phyloP scores from a whole-genome alignment of 257 asterid genomes.

The Petrea volubilis region DNA sequence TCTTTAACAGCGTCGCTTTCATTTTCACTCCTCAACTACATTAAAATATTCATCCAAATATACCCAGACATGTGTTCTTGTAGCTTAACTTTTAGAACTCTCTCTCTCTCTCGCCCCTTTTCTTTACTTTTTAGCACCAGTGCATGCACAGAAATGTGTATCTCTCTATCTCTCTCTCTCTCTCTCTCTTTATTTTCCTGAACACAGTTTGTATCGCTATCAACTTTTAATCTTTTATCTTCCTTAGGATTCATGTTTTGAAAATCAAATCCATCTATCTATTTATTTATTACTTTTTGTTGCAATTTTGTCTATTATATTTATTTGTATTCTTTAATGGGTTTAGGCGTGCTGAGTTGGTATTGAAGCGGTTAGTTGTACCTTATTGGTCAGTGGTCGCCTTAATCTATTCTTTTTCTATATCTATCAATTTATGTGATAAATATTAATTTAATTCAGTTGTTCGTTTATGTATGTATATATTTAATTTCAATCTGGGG shows the following conservation, averaged over 20 bases:
- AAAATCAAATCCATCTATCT: conserved; percentile 25
- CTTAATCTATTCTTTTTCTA: background rate
- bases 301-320: background rate
- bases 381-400: conserved; percentile 11
- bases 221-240: conserved; percentile 21
- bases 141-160: background rate
- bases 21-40: conserved; percentile 20
- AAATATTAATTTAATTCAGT: background rate
- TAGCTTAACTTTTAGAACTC: conserved; percentile 16
- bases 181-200: background rate
- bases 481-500: background rate
- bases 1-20: conserved; percentile 18
- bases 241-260: conserved; percentile 22
- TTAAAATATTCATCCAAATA: conserved; percentile 25
- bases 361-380: background rate
- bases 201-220: background rate
- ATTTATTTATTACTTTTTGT: background rate
- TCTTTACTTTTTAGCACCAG: too few relatives aligned
- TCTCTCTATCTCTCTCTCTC: background rate
- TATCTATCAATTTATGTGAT: background rate
- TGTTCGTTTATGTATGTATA: background rate
- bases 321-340: conserved; percentile 2
- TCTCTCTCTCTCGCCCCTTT: conserved; percentile 1
- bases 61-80: conserved; percentile 22
- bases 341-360: conserved; percentile 13